Evolutionary conservation across 495 filamentous ascomycete genomes (phyloP).

Genomic region (Daldinia childiae): DNA sequence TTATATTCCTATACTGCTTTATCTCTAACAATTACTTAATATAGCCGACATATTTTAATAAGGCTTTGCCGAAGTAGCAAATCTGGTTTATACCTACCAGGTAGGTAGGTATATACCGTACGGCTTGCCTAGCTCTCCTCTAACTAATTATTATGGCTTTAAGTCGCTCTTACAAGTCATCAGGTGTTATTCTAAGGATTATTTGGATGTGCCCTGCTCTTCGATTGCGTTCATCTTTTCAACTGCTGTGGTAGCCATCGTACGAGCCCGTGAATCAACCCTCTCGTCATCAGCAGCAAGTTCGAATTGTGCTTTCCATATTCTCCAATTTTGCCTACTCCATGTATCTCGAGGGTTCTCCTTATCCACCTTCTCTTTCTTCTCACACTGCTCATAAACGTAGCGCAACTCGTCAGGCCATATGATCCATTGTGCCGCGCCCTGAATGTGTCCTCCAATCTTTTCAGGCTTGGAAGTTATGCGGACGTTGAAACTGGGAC

Average conservation of each 20-base stretch:
- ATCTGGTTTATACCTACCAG: no score
- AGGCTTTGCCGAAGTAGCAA: no score
- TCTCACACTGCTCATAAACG: constrained; percentile 29
- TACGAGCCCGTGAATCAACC: constrained; percentile 17
- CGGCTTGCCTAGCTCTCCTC: no score
- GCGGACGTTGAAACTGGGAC: constrained; percentile 20
- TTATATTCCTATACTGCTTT: not conserved
- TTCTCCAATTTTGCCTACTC: constrained; percentile 27
- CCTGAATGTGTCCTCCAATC: constrained; percentile 26
- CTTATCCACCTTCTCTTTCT: constrained; percentile 24
- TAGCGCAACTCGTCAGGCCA: constrained; percentile 27
- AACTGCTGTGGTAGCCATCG: constrained; percentile 3
- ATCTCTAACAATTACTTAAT: not conserved
- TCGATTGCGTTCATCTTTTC: constrained; percentile 17
- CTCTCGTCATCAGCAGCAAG: constrained; percentile 13
- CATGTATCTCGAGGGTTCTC: constrained; percentile 28
- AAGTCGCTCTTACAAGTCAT: not conserved
- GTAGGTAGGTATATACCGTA: no score
- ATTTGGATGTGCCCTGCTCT: not conserved
- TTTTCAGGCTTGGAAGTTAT: constrained; percentile 7
- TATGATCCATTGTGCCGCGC: constrained; percentile 25
- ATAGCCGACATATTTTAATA: no score
- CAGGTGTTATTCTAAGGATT: not conserved
- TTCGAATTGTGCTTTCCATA: constrained; percentile 33
- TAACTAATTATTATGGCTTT: no score